Percentiles rank a stretch among this genome's conserved stretches.
Conservation (phyloP, 306 rosid genomes). For the Cucurbita pepo region DNA sequence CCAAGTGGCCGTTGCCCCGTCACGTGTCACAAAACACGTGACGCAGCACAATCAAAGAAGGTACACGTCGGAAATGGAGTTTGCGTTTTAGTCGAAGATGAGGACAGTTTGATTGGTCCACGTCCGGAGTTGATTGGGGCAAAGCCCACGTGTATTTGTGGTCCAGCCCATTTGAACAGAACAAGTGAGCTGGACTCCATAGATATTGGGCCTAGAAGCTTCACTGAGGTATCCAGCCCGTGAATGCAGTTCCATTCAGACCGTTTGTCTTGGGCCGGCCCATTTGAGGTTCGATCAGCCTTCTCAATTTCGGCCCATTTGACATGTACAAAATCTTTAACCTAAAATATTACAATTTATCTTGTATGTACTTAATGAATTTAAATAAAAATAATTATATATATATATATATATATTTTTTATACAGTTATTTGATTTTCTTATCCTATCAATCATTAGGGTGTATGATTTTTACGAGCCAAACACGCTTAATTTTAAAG, state of each 20-base stretch:
- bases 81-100: background rate
- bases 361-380: no score
- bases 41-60: background rate
- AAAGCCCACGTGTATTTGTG: background rate
- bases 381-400: no score
- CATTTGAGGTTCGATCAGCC: background rate
- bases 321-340: no score
- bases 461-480: no score
- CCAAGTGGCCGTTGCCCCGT: background rate
- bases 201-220: background rate
- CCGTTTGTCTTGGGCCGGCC: background rate
- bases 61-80: background rate
- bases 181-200: background rate
- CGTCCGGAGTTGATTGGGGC: background rate
- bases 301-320: no score
- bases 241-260: background rate
- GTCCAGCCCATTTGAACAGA: background rate
- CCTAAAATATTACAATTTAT: no score
- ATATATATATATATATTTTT: no score
- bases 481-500: no score
- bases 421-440: no score
- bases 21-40: background rate
- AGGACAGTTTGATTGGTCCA: background rate
- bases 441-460: no score
- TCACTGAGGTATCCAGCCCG: background rate